Base-by-base conservation (phyloP, 768 basidiomycete species). In the Asterophora lycoperdoides region DNA sequence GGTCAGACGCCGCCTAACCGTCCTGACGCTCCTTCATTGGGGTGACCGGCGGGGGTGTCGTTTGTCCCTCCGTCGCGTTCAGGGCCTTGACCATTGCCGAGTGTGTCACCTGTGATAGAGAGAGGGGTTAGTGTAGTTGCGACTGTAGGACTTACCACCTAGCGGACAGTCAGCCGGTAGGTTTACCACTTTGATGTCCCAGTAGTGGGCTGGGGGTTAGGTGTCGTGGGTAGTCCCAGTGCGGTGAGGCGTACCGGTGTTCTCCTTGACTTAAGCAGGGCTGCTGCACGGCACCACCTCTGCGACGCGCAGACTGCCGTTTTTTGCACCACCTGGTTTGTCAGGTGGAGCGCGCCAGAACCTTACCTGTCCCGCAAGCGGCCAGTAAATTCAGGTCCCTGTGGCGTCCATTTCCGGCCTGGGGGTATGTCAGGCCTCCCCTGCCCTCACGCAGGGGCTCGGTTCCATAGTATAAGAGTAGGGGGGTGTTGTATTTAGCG, bases 231-330 rank as follows among this genome's bases (percentile, higher is more conserved):
- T 3, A 7, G 13, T 14, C 5, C 2, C 7, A 17, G 36, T 9
- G 14, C 4, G 13, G 5, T 56, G 3, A n/a, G 39, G 39, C 26
- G 19, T 9, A 41, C 19, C 2, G 5, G 20, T 13, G 19, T 20
- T 13, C 20, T 20, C n/a, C 2, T 41, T 13, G 7, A 11, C 20
- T 41, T 41, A 41, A 41, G 39, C 39, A 41, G 39, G 39, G 26
- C 20, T 26, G 39, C 39, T 41, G 39, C 39, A 26, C 39, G 26
- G 39, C 6, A 41, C 2, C 10, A 23, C 26, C 6, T 18, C 39
- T 41, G 26, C 20, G 20, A 10, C 26, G 5, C 26, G 26, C 45
- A 52, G 1, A 48, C 50, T 17, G 40, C 50, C 14, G 57, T 55
- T 0, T 29, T 48, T 8, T 62, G 8, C 36, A n/a, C 36, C 10